These are phyloP conservation scores for Aureoboletus auriporus DNA, from an alignment of 768 basidiomycete genomes.

Conservation along the genomic window DNA sequence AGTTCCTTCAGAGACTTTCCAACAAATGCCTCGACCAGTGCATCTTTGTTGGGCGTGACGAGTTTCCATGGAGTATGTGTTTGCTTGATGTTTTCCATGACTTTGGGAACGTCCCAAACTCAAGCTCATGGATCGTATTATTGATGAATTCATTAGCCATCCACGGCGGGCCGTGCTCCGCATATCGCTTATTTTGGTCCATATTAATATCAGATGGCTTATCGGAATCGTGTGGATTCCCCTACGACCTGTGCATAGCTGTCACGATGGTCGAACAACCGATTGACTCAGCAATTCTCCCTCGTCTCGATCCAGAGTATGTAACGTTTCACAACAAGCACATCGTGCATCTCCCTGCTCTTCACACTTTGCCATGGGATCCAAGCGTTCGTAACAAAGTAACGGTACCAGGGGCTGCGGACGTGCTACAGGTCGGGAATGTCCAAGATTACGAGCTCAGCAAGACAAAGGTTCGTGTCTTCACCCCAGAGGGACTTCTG, in stretches of 20 bases:
- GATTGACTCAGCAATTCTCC: slow-evolving; percentile 57
- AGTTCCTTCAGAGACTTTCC: slow-evolving; percentile 53
- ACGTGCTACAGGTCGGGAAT: slow-evolving; percentile 51
- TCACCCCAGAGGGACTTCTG: slow-evolving; percentile 48
- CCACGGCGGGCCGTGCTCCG: slow-evolving; percentile 5
- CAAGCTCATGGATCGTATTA: not conserved
- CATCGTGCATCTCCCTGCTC: slow-evolving; percentile 42
- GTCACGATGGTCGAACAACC: slow-evolving; percentile 36
- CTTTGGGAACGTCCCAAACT: not conserved
- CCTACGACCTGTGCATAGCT: not conserved
- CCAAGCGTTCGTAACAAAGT: slow-evolving; percentile 50
- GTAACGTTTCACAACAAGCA: slow-evolving; percentile 54
- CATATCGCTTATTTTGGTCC: slow-evolving; percentile 1
- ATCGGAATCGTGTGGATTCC: not conserved
- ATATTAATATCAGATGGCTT: not conserved
- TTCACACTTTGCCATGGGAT: slow-evolving; percentile 60
- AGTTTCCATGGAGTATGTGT: slow-evolving; percentile 45
- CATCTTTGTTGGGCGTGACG: slow-evolving; percentile 42
- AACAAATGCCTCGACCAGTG: slow-evolving; percentile 50
- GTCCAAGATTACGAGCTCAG: slow-evolving; percentile 50
- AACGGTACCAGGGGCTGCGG: slow-evolving; percentile 53
- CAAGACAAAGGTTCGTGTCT: slow-evolving; percentile 55
- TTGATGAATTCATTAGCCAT: slow-evolving; percentile 2
- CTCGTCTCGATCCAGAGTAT: slow-evolving; percentile 64
- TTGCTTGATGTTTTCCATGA: slow-evolving; percentile 33